Conservation (phyloP, 306 rosid genomes). For the Myrica gale region DNA sequence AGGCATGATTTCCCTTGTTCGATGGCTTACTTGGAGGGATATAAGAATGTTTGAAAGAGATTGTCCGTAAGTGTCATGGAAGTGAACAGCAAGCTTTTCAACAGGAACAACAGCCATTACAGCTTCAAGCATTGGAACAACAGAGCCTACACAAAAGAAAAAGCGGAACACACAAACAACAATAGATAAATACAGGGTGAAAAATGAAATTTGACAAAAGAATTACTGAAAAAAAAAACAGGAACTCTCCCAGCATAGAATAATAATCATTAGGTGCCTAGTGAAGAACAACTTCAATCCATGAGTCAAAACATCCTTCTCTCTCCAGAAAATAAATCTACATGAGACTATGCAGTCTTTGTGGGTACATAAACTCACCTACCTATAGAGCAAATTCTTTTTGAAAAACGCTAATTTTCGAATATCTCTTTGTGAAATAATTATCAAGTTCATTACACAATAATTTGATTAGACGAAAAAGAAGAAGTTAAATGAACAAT, state of each 20-base stretch:
- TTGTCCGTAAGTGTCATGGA: conserved; percentile 93
- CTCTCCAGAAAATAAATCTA: too few relatives aligned
- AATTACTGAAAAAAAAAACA: neutral
- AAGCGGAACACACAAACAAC: neutral
- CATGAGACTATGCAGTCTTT: too few relatives aligned
- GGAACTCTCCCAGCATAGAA: neutral
- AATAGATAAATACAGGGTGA: conserved; percentile 5
- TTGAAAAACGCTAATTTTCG: neutral
- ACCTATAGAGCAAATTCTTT: neutral
- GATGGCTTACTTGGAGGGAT: conserved; percentile 75
- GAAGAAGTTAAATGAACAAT: neutral
- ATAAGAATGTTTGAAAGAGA: conserved; percentile 75
- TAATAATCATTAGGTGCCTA: neutral
- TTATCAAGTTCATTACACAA: neutral
- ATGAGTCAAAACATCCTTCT: too few relatives aligned
- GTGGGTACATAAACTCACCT: neutral
- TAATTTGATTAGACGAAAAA: too few relatives aligned
- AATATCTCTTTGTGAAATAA: neutral
- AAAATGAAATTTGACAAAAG: neutral
- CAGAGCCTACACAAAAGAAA: conserved; percentile 47
- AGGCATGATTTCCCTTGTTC: neutral
- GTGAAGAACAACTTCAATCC: neutral
- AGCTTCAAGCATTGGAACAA: conserved; percentile 81
- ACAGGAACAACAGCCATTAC: conserved; percentile 77
- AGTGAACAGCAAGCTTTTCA: conserved; percentile 83